These are phyloP conservation scores for Aspergillus japonicus DNA, from an alignment of 2,329 filamentous ascomycete species.

Conservation along the genomic window DNA sequence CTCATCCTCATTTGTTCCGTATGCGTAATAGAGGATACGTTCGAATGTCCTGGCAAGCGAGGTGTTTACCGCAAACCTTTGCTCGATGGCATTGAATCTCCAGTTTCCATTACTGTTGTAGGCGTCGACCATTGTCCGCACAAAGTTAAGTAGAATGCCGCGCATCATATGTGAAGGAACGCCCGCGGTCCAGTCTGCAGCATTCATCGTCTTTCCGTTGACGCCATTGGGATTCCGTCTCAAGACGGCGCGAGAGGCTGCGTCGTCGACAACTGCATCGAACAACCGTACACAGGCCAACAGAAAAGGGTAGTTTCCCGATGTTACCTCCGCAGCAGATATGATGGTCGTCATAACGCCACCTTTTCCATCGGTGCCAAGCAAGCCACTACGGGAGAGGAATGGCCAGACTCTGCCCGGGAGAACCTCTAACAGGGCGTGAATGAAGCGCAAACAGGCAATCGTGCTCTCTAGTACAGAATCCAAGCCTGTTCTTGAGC, in stretches of 20 bases:
- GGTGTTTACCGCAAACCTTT: slow-evolving; percentile 67
- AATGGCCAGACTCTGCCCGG: slow-evolving; percentile 90
- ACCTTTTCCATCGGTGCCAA: slow-evolving; percentile 72
- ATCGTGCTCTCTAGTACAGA: slow-evolving; percentile 67
- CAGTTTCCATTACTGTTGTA: slow-evolving; percentile 84
- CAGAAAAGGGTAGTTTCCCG: slow-evolving; percentile 74
- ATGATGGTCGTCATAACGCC: slow-evolving; percentile 76
- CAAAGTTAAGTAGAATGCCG: slow-evolving; percentile 69
- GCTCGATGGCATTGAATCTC: slow-evolving; percentile 70
- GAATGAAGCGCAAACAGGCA: slow-evolving; percentile 77
- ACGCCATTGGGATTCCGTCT: slow-evolving; percentile 38
- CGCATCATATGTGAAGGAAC: slow-evolving; percentile 76
- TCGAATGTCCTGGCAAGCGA: slow-evolving; percentile 69
- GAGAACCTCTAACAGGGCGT: slow-evolving; percentile 67
- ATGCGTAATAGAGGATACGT: slow-evolving; percentile 68
- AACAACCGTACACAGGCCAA: slow-evolving; percentile 72
- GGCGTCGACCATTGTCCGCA: slow-evolving; percentile 74
- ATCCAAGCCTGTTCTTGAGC: slow-evolving; percentile 60
- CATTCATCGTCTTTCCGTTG: slow-evolving; percentile 30
- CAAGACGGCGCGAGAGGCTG: slow-evolving; percentile 56
- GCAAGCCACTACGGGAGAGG: slow-evolving; percentile 74
- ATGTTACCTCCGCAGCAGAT: slow-evolving; percentile 76
- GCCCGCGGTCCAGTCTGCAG: slow-evolving; percentile 60
- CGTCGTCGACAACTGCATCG: slow-evolving; percentile 71
- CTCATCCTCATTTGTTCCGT: slow-evolving; percentile 67